Base-by-base conservation (phyloP, 148 eudicot genomes). In the Camellia granthamiana region DNA sequence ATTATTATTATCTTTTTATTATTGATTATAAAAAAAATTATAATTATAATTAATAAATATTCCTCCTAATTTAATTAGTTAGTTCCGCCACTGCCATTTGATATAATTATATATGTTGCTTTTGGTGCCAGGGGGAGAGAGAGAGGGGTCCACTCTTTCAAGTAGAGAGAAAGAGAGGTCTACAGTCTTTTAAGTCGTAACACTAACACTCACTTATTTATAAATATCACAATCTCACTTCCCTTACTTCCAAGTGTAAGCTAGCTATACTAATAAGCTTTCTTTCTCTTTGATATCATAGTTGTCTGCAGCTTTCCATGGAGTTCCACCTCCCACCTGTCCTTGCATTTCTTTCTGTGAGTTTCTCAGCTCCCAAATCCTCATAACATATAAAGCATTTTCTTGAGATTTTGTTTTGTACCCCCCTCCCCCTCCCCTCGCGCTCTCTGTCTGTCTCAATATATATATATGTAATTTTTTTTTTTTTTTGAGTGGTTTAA, bases 271-370 rank as follows among this genome's bases (percentile, higher is more conserved):
- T 51, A 56, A 9, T 42, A 1, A 15, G 11, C 14, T 10, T 60
- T 38, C 7, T 4, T 60, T 19, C 7, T 58, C 66, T 62, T 55
- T 6, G 7, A 6, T 2, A 4, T 49, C 49, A 4, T 38, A 5
- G 3, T 62, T 6, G 23, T 4, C 10, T 9, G 10, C 3, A 60
- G 2, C 30, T 70, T 70, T 47, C 30, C 72, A 82, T 77, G 84
- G 77, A 69, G 77, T 82, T 82, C 72, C 69, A 74, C 3, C 52
- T 72, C 47, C 69, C 71, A 5, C 77, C 59, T 44, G 13, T 77
- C 80, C 55, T 82, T 62, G 54, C 80, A 0, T 30, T 82, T 62
- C 84, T 82, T 63, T 71, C 70, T 8, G 84, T 82, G 43, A 82
- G 84, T 77, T 30, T 58, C 70, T 42, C 8, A 10, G 14, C 66